These are phyloP conservation scores for Pulveroboletus ravenelii DNA, from an alignment of 768 basidiomycete genomes.

Conservation along the genomic window DNA sequence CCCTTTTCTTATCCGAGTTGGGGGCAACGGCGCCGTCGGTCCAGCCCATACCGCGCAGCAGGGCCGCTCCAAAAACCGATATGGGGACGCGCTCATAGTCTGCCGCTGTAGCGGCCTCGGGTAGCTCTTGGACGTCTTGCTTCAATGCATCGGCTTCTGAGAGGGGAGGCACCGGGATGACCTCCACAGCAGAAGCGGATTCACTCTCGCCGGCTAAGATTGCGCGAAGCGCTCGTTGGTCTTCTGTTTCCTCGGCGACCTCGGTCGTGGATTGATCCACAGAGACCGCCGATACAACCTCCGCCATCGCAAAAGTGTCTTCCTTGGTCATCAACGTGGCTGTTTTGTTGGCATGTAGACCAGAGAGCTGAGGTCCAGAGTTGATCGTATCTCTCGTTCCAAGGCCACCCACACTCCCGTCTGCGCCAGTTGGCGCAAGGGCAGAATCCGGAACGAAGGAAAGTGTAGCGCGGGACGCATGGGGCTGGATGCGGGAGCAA, in stretches of 20 bases:
- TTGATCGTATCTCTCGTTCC: slow-evolving; percentile 75
- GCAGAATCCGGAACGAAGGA: slow-evolving; percentile 67
- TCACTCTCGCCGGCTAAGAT: slow-evolving; percentile 54
- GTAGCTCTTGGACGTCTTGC: slow-evolving; percentile 78
- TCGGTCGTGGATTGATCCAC: slow-evolving; percentile 16
- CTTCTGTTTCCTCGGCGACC: slow-evolving; percentile 59
- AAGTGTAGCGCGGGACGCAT: slow-evolving; percentile 6
- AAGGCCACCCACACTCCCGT: slow-evolving; percentile 74
- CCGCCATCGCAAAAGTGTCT: slow-evolving; percentile 13
- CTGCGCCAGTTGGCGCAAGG: slow-evolving; percentile 49
- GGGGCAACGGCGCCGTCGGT: slow-evolving; percentile 74
- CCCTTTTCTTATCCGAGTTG: slow-evolving; percentile 45
- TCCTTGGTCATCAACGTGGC: slow-evolving; percentile 31
- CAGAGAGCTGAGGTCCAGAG: slow-evolving; percentile 64
- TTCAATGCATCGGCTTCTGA: slow-evolving; percentile 82
- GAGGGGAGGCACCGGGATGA: slow-evolving; percentile 55
- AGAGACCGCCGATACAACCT: not conserved
- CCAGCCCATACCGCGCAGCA: slow-evolving; percentile 97
- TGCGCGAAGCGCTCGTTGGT: slow-evolving; percentile 76
- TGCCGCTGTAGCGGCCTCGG: slow-evolving; percentile 67
- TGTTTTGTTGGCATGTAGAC: slow-evolving; percentile 51
- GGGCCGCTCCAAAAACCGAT: slow-evolving; percentile 87
- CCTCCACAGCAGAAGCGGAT: slow-evolving; percentile 44
- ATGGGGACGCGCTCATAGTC: slow-evolving; percentile 92
- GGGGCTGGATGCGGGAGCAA: slow-evolving; percentile 13